Percentiles rank a stretch among this genome's conserved stretches.
phyloP scores from a whole-genome alignment of 345 rosid genomes.

The Murraya koenigii region DNA sequence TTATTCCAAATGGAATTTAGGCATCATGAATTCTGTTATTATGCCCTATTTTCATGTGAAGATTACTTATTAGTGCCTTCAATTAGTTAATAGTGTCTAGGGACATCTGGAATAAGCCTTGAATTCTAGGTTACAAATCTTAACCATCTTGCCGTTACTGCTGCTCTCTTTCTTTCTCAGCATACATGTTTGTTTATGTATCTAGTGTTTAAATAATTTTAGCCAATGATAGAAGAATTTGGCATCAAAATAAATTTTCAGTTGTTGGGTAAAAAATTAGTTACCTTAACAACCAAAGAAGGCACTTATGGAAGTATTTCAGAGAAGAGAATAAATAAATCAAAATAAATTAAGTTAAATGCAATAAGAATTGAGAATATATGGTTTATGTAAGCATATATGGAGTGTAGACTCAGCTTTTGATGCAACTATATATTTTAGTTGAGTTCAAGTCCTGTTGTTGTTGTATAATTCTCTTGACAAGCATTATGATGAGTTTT shows the following conservation, averaged over 20 bases:
- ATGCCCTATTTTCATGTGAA: background rate
- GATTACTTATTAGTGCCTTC: background rate
- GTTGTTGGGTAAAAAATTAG: too few species aligned
- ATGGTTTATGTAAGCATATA: background rate
- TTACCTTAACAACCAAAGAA: too few species aligned
- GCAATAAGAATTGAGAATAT: too few species aligned
- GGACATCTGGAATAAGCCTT: background rate
- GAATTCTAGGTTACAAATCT: background rate
- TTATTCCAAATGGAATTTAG: background rate
- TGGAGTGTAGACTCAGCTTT: background rate
- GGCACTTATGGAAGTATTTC: too few species aligned
- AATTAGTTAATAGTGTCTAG: background rate
- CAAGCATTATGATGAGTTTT: background rate
- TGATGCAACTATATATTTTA: background rate
- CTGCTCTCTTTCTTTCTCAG: background rate
- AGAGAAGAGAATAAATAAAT: too few species aligned
- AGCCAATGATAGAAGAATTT: background rate
- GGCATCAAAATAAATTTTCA: background rate
- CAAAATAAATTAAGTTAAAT: too few species aligned
- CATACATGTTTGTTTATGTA: background rate
- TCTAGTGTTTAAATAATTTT: background rate
- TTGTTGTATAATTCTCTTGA: background rate
- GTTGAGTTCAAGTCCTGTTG: background rate
- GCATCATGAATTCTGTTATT: background rate
- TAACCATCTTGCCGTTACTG: background rate